Evolutionary conservation across 306 rosid species (phyloP).

Genomic region (Potentilla sterilis): DNA sequence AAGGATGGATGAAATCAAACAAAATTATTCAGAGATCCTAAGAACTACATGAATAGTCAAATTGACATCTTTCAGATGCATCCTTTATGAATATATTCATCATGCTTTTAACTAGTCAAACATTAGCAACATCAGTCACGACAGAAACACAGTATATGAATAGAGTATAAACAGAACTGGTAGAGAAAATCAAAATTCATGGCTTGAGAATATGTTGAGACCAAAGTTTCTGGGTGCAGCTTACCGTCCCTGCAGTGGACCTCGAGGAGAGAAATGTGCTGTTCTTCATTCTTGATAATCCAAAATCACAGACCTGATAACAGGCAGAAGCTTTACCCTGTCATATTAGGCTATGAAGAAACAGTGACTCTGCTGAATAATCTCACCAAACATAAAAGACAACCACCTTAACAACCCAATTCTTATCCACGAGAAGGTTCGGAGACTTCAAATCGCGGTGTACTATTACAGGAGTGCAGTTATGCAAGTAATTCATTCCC

Average conservation of each 20-base stretch:
- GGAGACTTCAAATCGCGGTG: conserved; percentile 98
- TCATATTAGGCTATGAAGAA: conserved; percentile 26
- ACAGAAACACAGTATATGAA: neutral
- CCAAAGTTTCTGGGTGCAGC: conserved; percentile 23
- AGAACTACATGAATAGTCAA: conserved; percentile 3
- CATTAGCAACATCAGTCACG: neutral
- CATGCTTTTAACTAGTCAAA: neutral
- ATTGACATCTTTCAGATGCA: neutral
- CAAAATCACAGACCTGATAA: conserved; percentile 90
- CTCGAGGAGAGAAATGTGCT: conserved; percentile 97
- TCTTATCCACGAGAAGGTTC: conserved; percentile 86
- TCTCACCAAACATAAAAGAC: conserved; percentile 10
- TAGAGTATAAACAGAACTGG: neutral
- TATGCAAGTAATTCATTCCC: conserved; percentile 96
- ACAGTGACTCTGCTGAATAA: conserved; percentile 6
- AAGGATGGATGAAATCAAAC: neutral
- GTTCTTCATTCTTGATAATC: conserved; percentile 85
- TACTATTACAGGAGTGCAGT: conserved; percentile 69
- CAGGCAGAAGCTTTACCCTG: conserved; percentile 16
- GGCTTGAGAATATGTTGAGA: neutral
- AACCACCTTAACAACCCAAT: conserved; percentile 84
- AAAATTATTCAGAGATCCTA: neutral
- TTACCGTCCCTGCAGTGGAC: conserved; percentile 98
- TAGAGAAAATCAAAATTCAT: neutral
- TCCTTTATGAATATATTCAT: neutral